Percentiles rank a stretch among this genome's conserved stretches.
phyloP scores from a whole-genome alignment of 2,329 filamentous ascomycete species.

The Verticillium alfalfae region DNA sequence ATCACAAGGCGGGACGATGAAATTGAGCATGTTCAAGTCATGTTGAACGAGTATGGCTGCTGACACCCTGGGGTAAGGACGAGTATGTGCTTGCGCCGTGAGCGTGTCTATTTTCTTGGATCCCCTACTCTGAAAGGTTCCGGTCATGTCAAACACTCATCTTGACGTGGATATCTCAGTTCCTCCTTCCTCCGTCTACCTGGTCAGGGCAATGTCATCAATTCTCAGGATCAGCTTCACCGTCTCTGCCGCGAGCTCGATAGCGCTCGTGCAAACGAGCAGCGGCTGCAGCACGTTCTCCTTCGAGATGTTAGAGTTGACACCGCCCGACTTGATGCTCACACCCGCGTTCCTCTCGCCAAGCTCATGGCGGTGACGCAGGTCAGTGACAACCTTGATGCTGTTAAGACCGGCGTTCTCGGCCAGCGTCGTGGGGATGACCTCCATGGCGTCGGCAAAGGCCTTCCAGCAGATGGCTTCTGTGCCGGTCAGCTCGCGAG shows the following conservation, averaged over 20 bases:
- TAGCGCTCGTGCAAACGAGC: slow-evolving; percentile 93
- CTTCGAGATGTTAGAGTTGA: slow-evolving; percentile 94
- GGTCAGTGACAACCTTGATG: slow-evolving; percentile 96
- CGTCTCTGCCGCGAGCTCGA: slow-evolving; percentile 95
- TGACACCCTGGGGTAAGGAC: background rate
- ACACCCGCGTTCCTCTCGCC: slow-evolving; percentile 95
- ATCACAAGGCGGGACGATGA: background rate
- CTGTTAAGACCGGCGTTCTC: slow-evolving; percentile 97
- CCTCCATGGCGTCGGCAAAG: slow-evolving; percentile 95
- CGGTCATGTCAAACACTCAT: background rate
- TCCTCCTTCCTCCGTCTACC: slow-evolving; percentile 33
- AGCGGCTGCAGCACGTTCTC: slow-evolving; percentile 96
- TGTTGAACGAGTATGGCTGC: too few relatives aligned
- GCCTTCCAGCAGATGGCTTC: slow-evolving; percentile 99
- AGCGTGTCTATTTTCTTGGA: slow-evolving; percentile 1
- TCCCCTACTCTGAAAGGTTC: background rate
- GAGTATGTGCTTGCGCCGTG: background rate
- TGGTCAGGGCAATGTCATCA: slow-evolving; percentile 60
- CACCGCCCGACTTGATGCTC: slow-evolving; percentile 95
- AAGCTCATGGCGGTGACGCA: slow-evolving; percentile 89
- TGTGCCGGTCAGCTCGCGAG: slow-evolving; percentile 79
- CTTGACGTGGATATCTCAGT: slow-evolving; percentile 1
- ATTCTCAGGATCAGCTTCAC: slow-evolving; percentile 86
- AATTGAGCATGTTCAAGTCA: too few relatives aligned
- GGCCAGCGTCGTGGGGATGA: slow-evolving; percentile 91